Evolutionary conservation across 2,329 filamentous ascomycete genomes (phyloP), one percentile per base, ranked within the genome.

Genomic region (Ophiostoma angusticollis): DNA sequence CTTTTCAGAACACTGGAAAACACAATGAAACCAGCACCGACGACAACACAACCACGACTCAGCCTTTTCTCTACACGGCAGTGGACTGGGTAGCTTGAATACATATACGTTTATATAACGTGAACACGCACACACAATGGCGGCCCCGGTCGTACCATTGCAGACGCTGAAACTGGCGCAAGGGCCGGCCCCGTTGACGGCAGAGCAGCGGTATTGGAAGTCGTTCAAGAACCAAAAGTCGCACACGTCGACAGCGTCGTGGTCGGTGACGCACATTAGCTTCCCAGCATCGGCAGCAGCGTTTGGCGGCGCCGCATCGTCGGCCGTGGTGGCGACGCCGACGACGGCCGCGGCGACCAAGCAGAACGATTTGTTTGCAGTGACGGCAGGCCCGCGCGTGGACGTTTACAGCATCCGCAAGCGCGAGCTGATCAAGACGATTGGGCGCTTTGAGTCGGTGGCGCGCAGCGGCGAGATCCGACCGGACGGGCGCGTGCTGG

Each of bases 141-240:
- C 87, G 52, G 83, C 86, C 54, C 79, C 85, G 64, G 83, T 93
- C 53, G 74, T 77, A 59, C 81, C 83, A 45, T 66, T 93, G 49
- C 78, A 78, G 58, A 80, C 80, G 58, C 66, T 93, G 55, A 93
- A 85, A 69, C 73, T 93, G 55, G 78, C 89, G 41, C 73, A 82
- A 47, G 84, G 84, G 36, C 86, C 86, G 41, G 79, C 81, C 29
- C 80, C 84, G 39, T 64, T 89, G 34, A 94, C 89, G 6, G 80
- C 87, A 23, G 91, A 98, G 65, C 87, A 96, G 63, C 74, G 80
- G 49, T 96, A 96, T 69, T 98, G 93, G 93, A 82, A 81, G 56
- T 80, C 82, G 11, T 98, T 98, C 68, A 86, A 84, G 63, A 91
- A 87, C 50, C 84, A 87, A 49, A 76, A 93, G 42, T 78, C 89